Evolutionary conservation across 83 land plant genomes (phyloP).

Genomic region (Thuja plicata): DNA sequence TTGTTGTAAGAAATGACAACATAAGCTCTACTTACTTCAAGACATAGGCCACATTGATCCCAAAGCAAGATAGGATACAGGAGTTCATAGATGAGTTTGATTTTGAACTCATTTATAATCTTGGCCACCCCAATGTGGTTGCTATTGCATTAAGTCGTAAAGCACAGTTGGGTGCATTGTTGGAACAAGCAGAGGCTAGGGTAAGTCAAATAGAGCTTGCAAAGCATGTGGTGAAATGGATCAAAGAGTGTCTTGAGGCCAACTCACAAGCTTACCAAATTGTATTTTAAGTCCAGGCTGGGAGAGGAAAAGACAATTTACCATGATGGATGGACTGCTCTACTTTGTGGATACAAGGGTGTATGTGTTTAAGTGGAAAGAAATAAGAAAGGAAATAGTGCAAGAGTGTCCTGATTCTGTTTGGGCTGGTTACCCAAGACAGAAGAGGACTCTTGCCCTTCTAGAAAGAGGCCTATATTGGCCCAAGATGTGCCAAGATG

Average conservation of each 20-base stretch:
- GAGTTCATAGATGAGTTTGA: not conserved
- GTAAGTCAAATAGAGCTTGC: not conserved
- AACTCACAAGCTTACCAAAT: not conserved
- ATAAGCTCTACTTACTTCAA: not conserved
- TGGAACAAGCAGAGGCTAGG: fast-evolving
- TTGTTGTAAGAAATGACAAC: not conserved
- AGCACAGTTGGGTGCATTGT: not conserved
- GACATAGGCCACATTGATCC: not conserved
- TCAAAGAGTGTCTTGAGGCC: not conserved
- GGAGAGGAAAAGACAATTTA: no score
- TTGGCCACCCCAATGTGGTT: not conserved
- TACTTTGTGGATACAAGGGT: no score
- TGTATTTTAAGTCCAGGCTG: no score
- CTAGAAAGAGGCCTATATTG: not conserved
- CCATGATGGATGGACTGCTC: not conserved
- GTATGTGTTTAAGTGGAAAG: not conserved
- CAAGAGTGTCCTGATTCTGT: not conserved
- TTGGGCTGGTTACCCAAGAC: not conserved
- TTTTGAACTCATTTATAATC: not conserved
- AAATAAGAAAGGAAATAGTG: not conserved
- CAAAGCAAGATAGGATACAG: not conserved
- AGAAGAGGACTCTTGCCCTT: not conserved
- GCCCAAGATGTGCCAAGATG: not conserved
- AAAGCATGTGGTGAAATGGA: not conserved
- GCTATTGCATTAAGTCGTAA: not conserved